Evolutionary conservation across 768 basidiomycete genomes (phyloP).

Genomic region (Dentipellis fragilis): DNA sequence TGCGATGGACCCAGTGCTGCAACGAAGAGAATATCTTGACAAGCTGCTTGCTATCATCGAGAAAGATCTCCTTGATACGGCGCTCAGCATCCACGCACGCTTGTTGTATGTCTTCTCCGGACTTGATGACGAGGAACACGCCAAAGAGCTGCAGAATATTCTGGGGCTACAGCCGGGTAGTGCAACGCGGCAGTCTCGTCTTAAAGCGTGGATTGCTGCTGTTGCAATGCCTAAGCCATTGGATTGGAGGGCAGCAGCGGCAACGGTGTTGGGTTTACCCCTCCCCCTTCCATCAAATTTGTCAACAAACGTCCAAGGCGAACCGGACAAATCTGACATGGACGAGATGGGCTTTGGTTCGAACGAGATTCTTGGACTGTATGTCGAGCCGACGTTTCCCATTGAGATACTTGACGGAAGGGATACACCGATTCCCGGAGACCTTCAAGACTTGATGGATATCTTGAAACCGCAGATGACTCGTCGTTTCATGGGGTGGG

Average conservation of each 20-base stretch:
- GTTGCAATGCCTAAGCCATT: constrained; percentile 29
- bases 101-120: constrained; percentile 37
- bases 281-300: constrained; percentile 13
- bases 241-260: constrained; percentile 46
- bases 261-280: constrained; percentile 51
- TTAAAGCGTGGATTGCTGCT: constrained; percentile 43
- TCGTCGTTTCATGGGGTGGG: constrained; percentile 50
- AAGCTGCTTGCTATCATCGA: constrained; percentile 31
- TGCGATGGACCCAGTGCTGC: too few relatives aligned
- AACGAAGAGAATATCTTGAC: too few relatives aligned
- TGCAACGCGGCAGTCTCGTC: constrained; percentile 31
- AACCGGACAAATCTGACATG: constrained; percentile 24
- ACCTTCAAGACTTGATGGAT: constrained; percentile 44
- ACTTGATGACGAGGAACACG: constrained; percentile 31
- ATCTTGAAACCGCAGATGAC: constrained; percentile 51
- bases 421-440: too few relatives aligned
- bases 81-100: constrained; percentile 30
- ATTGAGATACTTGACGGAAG: too few relatives aligned
- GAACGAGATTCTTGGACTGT: too few relatives aligned
- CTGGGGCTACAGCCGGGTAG: constrained; percentile 30
- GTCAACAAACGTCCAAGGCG: constrained; percentile 6
- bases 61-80: constrained; percentile 39
- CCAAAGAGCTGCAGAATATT: constrained; percentile 34
- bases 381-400: too few relatives aligned
- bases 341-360: constrained; percentile 24